Conservation (phyloP, 2,329 filamentous ascomycete species). For the Alternaria longipes region DNA sequence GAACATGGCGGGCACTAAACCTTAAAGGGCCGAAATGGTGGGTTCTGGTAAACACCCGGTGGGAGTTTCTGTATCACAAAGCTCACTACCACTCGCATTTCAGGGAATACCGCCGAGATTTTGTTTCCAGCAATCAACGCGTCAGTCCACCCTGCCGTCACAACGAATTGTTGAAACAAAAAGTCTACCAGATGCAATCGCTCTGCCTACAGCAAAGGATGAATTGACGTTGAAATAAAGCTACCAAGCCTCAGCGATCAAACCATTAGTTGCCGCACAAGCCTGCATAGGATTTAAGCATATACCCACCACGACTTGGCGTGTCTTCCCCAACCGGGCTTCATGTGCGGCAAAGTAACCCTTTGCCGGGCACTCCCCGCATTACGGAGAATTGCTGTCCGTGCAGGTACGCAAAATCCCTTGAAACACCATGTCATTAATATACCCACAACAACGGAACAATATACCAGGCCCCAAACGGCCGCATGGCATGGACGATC, state of each 20-base stretch:
- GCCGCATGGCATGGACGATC: conserved; percentile 7
- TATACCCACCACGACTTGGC: not conserved
- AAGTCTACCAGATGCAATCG: not conserved
- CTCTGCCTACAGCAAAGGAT: not conserved
- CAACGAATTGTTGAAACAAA: conserved; percentile 7
- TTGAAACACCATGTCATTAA: conserved; percentile 20
- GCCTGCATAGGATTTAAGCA: conserved; percentile 9
- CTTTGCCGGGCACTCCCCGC: conserved; percentile 10
- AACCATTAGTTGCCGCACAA: not conserved
- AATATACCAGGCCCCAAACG: conserved; percentile 11
- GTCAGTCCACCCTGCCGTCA: not conserved
- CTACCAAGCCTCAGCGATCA: conserved; percentile 1
- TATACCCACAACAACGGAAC: conserved; percentile 16
- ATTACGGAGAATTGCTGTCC: conserved; percentile 18
- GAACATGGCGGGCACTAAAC: conserved; percentile 1
- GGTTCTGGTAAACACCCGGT: conserved; percentile 18
- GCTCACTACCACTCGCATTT: conserved; percentile 2
- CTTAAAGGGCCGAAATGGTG: not conserved
- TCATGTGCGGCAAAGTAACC: not conserved
- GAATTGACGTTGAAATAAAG: not conserved
- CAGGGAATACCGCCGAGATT: conserved; percentile 13
- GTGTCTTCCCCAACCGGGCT: not conserved
- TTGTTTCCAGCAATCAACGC: conserved; percentile 6
- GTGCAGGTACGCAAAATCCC: conserved; percentile 6
- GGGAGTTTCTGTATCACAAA: conserved; percentile 7